A percentile compares a stretch with the other conserved stretches of the same genome.
These are phyloP conservation scores for Conticribra guillardii DNA, from an alignment of 108 stramenopile genomes.

Conservation along the genomic window DNA sequence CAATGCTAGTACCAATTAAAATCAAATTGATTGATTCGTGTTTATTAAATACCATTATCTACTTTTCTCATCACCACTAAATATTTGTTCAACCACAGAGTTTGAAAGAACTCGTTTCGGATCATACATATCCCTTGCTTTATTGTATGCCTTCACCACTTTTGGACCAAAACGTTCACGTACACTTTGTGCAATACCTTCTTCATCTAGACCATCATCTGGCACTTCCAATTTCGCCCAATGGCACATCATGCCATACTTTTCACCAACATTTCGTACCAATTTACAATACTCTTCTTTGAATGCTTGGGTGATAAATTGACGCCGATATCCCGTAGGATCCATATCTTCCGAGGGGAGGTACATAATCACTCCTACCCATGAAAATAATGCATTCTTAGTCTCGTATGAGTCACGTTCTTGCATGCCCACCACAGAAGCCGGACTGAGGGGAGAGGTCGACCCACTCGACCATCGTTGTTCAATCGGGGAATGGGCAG, in stretches of 20 bases:
- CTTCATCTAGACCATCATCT: constrained; percentile 20
- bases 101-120: constrained; percentile 62
- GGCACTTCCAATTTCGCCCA: constrained; percentile 94
- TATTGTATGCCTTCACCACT: constrained; percentile 59
- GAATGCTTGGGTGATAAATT: constrained; percentile 87
- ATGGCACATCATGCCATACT: constrained; percentile 79
- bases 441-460: constrained; percentile 90
- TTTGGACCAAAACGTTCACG: constrained; percentile 44
- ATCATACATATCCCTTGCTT: constrained; percentile 65
- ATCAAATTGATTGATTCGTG: too few species aligned
- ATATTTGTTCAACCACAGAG: constrained; percentile 23
- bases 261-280: constrained; percentile 66
- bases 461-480: constrained; percentile 96
- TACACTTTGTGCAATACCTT: constrained; percentile 30
- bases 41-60: too few species aligned
- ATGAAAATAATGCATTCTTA: constrained; percentile 64
- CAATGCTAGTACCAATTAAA: too few species aligned
- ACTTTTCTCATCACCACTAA: constrained; percentile 11
- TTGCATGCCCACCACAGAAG: constrained; percentile 41
- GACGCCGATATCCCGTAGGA: constrained; percentile 62
- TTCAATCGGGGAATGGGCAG: constrained; percentile 97
- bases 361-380: constrained; percentile 97
- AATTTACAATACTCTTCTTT: constrained; percentile 76
- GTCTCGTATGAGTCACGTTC: constrained; percentile 48
- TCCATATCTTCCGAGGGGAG: constrained; percentile 81